Evolutionary conservation across 2,329 filamentous ascomycete genomes (phyloP).

Genomic region (Pseudocercospora vitis): DNA sequence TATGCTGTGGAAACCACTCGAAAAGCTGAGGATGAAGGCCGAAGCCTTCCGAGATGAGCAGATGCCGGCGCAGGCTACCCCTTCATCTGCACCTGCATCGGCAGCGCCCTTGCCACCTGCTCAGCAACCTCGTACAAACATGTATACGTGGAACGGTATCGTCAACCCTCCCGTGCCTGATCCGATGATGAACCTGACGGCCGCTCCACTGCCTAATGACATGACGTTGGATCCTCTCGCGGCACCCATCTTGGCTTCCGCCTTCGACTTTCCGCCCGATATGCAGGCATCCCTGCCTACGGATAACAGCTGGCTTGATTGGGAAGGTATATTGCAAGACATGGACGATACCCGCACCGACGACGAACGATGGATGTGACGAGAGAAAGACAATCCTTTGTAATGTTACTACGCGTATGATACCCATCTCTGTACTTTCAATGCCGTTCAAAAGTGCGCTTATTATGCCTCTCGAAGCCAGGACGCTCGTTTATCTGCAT

Average conservation of each 20-base stretch:
- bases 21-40: slow-evolving; percentile 55
- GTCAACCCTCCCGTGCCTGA: neutral
- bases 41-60: slow-evolving; percentile 31
- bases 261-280: slow-evolving; percentile 24
- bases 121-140: neutral
- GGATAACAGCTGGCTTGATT: slow-evolving; percentile 39
- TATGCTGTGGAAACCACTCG: slow-evolving; percentile 56
- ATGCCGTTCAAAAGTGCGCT: too few relatives aligned
- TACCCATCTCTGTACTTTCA: slow-evolving; percentile 7
- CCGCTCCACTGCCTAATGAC: neutral
- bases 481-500: too few relatives aligned
- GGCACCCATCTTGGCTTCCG: slow-evolving; percentile 10
- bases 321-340: slow-evolving; percentile 38
- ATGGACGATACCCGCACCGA: slow-evolving; percentile 49
- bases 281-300: slow-evolving; percentile 26
- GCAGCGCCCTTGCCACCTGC: too few relatives aligned
- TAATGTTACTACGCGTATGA: neutral
- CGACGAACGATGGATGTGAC: slow-evolving; percentile 48
- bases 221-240: slow-evolving; percentile 5
- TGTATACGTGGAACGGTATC: neutral
- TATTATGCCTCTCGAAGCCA: too few relatives aligned
- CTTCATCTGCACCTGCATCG: too few relatives aligned
- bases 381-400: neutral
- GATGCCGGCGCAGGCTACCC: too few relatives aligned
- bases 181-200: neutral